Evolutionary conservation across 305 asterid species (phyloP), one percentile per base, ranked within the genome.

Genomic region (Fraxinus xanthoxyloides): DNA sequence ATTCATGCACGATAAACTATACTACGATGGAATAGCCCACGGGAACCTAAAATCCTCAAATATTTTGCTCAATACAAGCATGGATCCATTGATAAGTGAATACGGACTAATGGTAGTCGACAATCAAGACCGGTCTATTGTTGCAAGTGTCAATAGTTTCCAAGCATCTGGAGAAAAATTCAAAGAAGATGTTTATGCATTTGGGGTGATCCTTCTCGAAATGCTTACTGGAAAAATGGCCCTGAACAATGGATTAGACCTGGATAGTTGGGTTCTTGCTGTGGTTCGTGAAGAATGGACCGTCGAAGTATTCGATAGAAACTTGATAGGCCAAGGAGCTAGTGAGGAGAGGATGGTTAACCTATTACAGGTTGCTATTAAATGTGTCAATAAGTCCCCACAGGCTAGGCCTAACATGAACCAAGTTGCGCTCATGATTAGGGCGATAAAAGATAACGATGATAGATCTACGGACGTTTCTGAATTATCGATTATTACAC

Each of bases 211-310:
- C 69, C 98, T 94, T 31, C 91, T 94, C 5, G 98, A 94, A 76
- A 81, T 94, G 59, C 90, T 93, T 7, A 94, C 98, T 0, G 98
- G 97, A 5, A 81, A 92, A 77, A 74, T 81, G 77, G 86, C 81
- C 0, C 83, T 88, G 75, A 86, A 84, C 36, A 85, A 89, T 4
- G 97, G 97, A 32, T 2, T 89, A 69, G 95, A 93, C 79, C 86
- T 94, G 35, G 94, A 93, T 3, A 87, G 80, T 19, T 93, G 98
- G 98, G 97, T 89, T 19, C 82, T 92, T 3, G 89, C 92, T 1
- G 97, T 90, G 26, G 90, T 93, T 0, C 81, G 86, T 51, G 97
- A 94, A 87, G 98, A 94, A 78, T 93, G 98, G 98, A 93, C 98
- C 0, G 98, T 83, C 5, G 97, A 93, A 81, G 98, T 92, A 17